Evolutionary conservation across 768 basidiomycete species (phyloP), one percentile per base, ranked within the genome.

Genomic region (Hydnomerulius pinastri): DNA sequence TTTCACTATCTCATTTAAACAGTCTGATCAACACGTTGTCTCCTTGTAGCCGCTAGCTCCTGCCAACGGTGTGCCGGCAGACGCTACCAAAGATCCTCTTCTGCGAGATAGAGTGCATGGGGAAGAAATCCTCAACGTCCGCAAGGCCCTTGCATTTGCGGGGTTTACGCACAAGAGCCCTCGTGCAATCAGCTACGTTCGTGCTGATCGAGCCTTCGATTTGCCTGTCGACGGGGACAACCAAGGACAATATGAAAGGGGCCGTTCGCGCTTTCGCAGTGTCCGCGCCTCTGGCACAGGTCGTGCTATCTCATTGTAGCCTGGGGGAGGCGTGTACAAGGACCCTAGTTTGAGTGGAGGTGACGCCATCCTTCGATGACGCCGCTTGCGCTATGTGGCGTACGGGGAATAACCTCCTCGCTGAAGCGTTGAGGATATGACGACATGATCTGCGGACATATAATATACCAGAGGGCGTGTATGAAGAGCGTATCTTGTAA

Each of bases 121-220:
- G 38, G 81, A 83, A 54, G 81, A 90, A 64, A 86, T 97, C 55
- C 77, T 98, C 65, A 84, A 91, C 61, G 85, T 95, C 55, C 86
- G 95, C 60, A 98, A 98, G 73, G 85, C 87, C 38, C 76, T 92
- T 39, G 92, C 93, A 18, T 96, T 94, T 70, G 90, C 87, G 51
- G 91, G 90, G 43, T 92, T 92, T 72, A 92, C 91, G 27, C 90
- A 93, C 74, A 92, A 87, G 77, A 90, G 86, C 60, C 90, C 90
- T 54, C 85, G 90, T 54, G 77, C 78, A 49, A 81, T 92, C 69
- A 86, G 74, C 66, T 92, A 91, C 69, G 75, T 82, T 59, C 79
- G 85, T 62, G 87, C 81, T 51, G 87, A 90, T 71, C 83, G 76
- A 63, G 84, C 83, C 42, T 87, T 90, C 66, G 82, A 81, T 62